Evolutionary conservation across 2,329 filamentous ascomycete species (phyloP), one percentile per base, ranked within the genome.

Genomic region (Colletotrichum falcatum): DNA sequence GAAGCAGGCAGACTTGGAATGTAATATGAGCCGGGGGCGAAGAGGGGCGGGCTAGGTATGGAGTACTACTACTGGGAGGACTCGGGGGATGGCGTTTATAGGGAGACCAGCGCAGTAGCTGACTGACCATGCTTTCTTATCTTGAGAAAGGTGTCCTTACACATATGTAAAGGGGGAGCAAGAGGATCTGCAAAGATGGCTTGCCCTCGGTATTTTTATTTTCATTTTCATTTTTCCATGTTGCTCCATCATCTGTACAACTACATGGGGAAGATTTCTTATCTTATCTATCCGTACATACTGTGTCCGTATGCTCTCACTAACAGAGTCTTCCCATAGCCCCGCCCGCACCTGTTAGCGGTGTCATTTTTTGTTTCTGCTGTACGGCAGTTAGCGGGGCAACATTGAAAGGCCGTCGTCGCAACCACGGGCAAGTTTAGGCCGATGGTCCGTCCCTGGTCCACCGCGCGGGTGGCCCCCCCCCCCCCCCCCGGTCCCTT

Each of bases 71-170:
- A 56, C 28, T 46, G 68, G 51, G 68, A 67, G 65, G 59, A 35
- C 26, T 48, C 39, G 51, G 64, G 59, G 61, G 18, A 62, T 44
- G 60, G 68, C 68, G 68, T 70, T 71, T 71, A 59, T 68, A 46
- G 37, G 56, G 35, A 44, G 7, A 58, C 26, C 55, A 53, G 35
- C 35, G 28, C 39, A 44, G 33, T 9, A 58, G 54, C 66, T 42
- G 54, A 14, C 37, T 46, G 48, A 54, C 54, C 64, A 66, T 54
- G 14, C 26, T 35, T 62, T 62, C 39, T 67, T 55, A 30, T 71
- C 28, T 53, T 55, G 58, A 20, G 68, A 68, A 63, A 71, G 64
- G n/a, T n/a, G n/a, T n/a, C n/a, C n/a, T n/a, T 58, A 63, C 53
- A 59, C 58, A 54, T 46, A 54, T n/a, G 48, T 49, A 49, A 44